Evolutionary conservation across 1,284 basidiomycete species (phyloP), one percentile per base, ranked within the genome.

Genomic region (Cutaneotrichosporon sp.): DNA sequence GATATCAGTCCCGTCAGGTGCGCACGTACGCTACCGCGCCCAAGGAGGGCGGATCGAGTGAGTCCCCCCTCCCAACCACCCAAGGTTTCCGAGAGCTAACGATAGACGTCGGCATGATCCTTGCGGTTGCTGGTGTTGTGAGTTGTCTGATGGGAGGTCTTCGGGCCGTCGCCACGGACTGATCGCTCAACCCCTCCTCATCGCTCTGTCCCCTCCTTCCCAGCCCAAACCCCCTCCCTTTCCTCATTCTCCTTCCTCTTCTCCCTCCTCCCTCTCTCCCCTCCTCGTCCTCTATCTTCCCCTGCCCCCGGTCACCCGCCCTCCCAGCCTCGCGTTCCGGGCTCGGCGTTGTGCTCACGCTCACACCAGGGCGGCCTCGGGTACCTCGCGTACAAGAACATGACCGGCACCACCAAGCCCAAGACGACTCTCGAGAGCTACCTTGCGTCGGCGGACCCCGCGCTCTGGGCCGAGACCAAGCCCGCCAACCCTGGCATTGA

Each of bases 321-420:
- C 3, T 26, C 26, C 26, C 26, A 26, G 38, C 38, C 5, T 11
- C 38, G 13, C 30, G 26, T 38, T 9, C 21, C 21, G 42, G 13
- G 34, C n/a, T 49, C 16, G 14, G 40, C 10, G 16, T 16, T 8
- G 18, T 18, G 18, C 34, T 36, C 34, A 1, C 14, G n/a, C 58
- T 47, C n/a, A 56, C 34, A 16, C 30, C 36, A 66, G 66, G 65
- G 57, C n/a, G 79, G 76, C 60, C 67, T 78, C 55, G 76, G 72
- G 40, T 71, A 70, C 21, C 77, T 76, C 59, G 74, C 74, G 26
- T 79, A 79, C 65, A 69, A 78, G 18, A 63, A 75, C 56, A 69
- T 72, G 58, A 69, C 55, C 38, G 62, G 67, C 56, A 66, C 66
- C 50, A 30, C 13, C 21, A 61, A 50, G 22, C 32, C 21, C 58